Conservation (phyloP, 1,284 basidiomycete species). For the Inonotus obliquus region DNA sequence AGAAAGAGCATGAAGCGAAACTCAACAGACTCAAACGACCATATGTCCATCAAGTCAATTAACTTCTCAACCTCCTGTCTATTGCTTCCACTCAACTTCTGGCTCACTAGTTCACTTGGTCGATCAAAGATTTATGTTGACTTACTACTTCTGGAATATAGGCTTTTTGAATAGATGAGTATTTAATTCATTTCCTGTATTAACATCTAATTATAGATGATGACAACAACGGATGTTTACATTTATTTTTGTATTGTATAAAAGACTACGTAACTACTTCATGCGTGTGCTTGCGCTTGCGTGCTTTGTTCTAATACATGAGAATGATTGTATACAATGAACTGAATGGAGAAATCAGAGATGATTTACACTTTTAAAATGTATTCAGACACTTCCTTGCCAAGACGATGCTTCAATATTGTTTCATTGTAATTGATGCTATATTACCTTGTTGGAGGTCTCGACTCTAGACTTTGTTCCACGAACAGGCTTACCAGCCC, state of each 20-base stretch:
- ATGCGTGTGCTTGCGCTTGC: too few species aligned
- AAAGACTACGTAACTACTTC: too few species aligned
- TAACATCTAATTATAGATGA: not conserved
- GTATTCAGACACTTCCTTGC: too few species aligned
- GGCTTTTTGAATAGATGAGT: not conserved
- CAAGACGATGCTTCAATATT: too few species aligned
- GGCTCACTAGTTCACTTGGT: not conserved
- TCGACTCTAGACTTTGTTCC: too few species aligned
- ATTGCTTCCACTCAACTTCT: not conserved
- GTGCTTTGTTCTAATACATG: too few species aligned
- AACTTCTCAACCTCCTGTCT: not conserved
- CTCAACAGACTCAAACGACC: not conserved
- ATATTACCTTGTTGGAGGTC: too few species aligned
- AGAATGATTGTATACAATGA: not conserved
- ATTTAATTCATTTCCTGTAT: not conserved
- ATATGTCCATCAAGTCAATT: not conserved
- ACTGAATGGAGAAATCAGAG: too few species aligned
- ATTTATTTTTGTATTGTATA: not conserved
- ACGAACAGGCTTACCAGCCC: too few species aligned
- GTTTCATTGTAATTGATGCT: too few species aligned
- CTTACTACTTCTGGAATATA: not conserved
- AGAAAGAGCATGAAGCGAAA: too few species aligned
- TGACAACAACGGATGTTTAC: not conserved
- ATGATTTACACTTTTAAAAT: too few species aligned
- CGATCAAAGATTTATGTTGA: not conserved